phyloP scores from a whole-genome alignment of 2,329 filamentous ascomycete genomes.

The Cryphonectria carpinicola region DNA sequence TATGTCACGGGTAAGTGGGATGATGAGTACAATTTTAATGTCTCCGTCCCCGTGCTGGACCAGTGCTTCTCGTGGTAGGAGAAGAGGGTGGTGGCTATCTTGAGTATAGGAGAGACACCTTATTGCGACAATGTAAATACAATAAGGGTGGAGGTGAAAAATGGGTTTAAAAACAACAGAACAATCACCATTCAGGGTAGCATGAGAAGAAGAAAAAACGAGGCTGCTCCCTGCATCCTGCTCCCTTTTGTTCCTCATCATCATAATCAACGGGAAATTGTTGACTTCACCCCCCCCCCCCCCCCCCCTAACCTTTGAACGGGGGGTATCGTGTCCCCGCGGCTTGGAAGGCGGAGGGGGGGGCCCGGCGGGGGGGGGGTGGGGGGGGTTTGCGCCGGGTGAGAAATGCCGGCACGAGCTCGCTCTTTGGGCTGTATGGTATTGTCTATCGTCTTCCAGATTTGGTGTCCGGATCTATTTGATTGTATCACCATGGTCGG shows the following conservation, averaged over 20 bases:
- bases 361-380: too few relatives aligned
- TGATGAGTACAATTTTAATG: conserved; percentile 33
- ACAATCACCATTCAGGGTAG: background rate
- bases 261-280: background rate
- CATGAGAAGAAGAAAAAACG: too few relatives aligned
- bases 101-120: background rate
- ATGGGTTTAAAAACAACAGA: background rate
- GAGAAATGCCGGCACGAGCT: background rate
- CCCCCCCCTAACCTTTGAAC: too few relatives aligned
- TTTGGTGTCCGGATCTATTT: background rate
- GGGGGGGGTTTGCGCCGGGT: too few relatives aligned
- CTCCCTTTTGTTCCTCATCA: background rate
- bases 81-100: background rate
- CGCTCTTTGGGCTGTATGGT: background rate
- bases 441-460: background rate
- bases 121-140: background rate
- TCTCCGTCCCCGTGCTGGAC: conserved; percentile 34
- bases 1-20: conserved; percentile 36
- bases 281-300: background rate
- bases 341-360: too few relatives aligned
- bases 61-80: conserved; percentile 35
- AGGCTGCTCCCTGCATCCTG: too few relatives aligned
- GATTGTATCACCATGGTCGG: background rate
- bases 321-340: too few relatives aligned
- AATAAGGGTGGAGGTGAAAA: background rate